phyloP scores from a whole-genome alignment of 1,139 yeast genomes.

The Debaryomyces psychrophilus region DNA sequence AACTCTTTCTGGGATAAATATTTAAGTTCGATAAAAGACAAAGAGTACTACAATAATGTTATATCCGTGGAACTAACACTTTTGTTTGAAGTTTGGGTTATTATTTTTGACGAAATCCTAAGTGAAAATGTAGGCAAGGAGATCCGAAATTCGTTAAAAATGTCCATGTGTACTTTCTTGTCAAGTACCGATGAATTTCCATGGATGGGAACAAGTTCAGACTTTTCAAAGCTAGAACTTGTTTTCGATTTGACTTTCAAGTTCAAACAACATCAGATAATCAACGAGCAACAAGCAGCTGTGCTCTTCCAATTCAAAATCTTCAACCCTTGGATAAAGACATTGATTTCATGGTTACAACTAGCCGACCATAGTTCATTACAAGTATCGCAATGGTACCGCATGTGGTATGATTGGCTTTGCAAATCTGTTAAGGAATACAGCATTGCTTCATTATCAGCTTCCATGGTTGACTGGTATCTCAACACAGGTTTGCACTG shows the following conservation, averaged over 20 bases:
- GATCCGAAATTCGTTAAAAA: constrained; percentile 3
- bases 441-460: background rate
- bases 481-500: constrained; percentile 22
- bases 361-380: constrained; percentile 3
- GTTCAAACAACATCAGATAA: constrained; percentile 4
- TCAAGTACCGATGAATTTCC: background rate
- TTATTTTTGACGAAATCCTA: constrained; percentile 8
- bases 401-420: constrained; percentile 20
- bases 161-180: constrained; percentile 10
- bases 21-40: background rate
- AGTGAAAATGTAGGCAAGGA: background rate
- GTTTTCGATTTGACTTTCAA: constrained; percentile 7
- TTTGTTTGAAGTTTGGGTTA: constrained; percentile 11
- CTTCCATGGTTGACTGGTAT: constrained; percentile 30
- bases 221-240: constrained; percentile 9
- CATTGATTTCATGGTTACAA: constrained; percentile 8
- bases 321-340: constrained; percentile 33
- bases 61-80: constrained; percentile 10
- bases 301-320: constrained; percentile 32
- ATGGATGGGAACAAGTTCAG: constrained; percentile 9
- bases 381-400: constrained; percentile 16
- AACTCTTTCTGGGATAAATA: constrained; percentile 22
- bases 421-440: constrained; percentile 1
- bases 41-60: background rate
- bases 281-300: constrained; percentile 10